Percentiles rank a stretch among this genome's conserved stretches.
Conservation (phyloP, 2,329 filamentous ascomycete genomes). For the Trichoderma afroharzianum region DNA sequence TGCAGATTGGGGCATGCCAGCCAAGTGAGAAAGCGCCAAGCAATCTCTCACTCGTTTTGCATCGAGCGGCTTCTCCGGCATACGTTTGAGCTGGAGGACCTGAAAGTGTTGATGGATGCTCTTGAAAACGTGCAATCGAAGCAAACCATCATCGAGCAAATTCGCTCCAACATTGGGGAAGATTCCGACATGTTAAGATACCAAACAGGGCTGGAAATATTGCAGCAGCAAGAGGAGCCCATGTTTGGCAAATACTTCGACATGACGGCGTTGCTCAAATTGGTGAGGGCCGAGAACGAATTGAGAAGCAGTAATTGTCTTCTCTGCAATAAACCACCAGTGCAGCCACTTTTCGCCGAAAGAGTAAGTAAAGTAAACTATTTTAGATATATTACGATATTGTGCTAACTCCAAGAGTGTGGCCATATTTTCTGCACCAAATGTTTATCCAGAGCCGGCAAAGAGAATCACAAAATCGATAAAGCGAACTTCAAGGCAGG, state of each 20-base stretch:
- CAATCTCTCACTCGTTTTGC: conserved; percentile 28
- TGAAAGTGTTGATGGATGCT: background rate
- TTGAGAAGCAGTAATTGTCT: background rate
- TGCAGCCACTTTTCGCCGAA: background rate
- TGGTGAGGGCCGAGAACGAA: conserved; percentile 19
- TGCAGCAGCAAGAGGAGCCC: background rate
- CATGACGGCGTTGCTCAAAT: conserved; percentile 19
- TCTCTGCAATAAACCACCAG: conserved; percentile 1
- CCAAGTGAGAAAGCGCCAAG: conserved; percentile 21
- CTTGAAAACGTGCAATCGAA: background rate
- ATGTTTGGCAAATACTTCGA: conserved; percentile 23
- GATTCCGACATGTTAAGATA: conserved; percentile 14
- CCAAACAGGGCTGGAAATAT: conserved; percentile 13
- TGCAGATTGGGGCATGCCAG: background rate
- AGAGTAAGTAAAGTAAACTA: conserved; percentile 12
- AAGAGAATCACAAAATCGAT: background rate
- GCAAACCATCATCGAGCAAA: background rate
- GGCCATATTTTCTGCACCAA: conserved; percentile 30
- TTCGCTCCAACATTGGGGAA: background rate
- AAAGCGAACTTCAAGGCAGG: background rate
- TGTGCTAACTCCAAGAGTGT: conserved; percentile 29
- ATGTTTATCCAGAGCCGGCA: conserved; percentile 21
- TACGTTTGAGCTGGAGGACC: rapidly evolving
- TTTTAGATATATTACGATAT: too few species aligned
- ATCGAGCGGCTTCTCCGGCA: conserved; percentile 27